Evolutionary conservation across 257 asterid genomes (phyloP).

Genomic region (Solanum tacnaense): DNA sequence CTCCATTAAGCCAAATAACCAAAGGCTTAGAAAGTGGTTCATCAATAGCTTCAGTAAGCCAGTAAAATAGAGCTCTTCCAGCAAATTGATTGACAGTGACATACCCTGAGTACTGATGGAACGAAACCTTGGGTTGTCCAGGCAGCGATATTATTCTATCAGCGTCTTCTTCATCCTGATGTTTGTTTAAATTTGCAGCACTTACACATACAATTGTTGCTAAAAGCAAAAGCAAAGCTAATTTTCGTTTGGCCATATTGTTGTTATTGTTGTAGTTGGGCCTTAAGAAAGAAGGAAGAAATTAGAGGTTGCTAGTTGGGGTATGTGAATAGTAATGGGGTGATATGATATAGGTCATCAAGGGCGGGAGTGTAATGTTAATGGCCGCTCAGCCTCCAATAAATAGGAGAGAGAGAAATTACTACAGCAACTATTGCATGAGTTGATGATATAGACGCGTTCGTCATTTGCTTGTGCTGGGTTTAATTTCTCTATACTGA

Average conservation of each 20-base stretch:
- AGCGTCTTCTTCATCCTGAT: conserved; percentile 38
- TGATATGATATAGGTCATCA: background rate
- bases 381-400: background rate
- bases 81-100: conserved; percentile 62
- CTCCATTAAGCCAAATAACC: conserved; percentile 97
- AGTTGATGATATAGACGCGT: background rate
- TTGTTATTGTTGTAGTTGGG: background rate
- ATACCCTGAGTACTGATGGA: conserved; percentile 78
- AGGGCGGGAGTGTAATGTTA: background rate
- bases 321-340: background rate
- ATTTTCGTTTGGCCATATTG: background rate
- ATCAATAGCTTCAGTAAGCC: conserved; percentile 70
- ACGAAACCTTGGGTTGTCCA: conserved; percentile 75
- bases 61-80: conserved; percentile 83
- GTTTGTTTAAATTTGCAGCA: background rate
- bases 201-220: background rate
- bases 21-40: conserved; percentile 49
- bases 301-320: background rate
- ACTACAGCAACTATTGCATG: conserved; percentile 1
- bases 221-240: conserved; percentile 3
- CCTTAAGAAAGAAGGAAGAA: background rate
- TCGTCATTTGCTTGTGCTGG: background rate
- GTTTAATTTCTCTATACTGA: background rate
- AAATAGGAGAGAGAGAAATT: conserved; percentile 9
- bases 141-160: conserved; percentile 64